Evolutionary conservation across 805 yeast genomes (phyloP).

Genomic region (Metschnikowia hibisci): DNA sequence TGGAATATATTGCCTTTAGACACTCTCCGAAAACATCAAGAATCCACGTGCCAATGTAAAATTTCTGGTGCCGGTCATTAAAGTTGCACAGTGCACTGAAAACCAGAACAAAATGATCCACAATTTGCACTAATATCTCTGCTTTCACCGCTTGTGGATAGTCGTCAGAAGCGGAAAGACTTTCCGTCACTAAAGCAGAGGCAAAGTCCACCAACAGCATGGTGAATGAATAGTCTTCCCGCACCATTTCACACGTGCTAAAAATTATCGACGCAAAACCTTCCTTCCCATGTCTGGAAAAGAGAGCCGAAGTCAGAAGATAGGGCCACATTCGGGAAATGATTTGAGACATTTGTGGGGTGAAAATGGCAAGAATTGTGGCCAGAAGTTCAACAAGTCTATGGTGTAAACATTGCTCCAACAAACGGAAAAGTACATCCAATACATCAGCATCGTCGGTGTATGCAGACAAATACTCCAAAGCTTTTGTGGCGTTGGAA

Average conservation of each 20-base stretch:
- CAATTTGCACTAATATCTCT: conserved; percentile 51
- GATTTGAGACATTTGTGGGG: conserved; percentile 43
- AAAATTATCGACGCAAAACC: conserved; percentile 59
- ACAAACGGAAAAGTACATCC: conserved; percentile 59
- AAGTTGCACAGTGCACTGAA: conserved; percentile 76
- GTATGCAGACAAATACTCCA: conserved; percentile 43
- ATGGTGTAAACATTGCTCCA: conserved; percentile 62
- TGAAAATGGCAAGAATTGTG: conserved; percentile 47
- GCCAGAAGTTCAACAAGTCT: conserved; percentile 46
- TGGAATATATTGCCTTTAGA: conserved; percentile 50
- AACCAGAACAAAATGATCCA: conserved; percentile 55
- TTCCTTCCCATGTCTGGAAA: conserved; percentile 57
- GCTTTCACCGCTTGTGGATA: conserved; percentile 39
- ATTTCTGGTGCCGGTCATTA: conserved; percentile 49
- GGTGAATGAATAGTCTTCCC: conserved; percentile 64
- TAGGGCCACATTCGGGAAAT: conserved; percentile 79
- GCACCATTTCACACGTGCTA: conserved; percentile 69
- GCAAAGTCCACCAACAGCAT: conserved; percentile 54
- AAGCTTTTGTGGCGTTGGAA: conserved; percentile 18
- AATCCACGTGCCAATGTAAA: conserved; percentile 55
- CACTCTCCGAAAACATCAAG: conserved; percentile 54
- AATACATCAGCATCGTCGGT: conserved; percentile 55
- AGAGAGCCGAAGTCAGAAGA: conserved; percentile 59
- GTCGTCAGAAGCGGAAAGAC: conserved; percentile 37
- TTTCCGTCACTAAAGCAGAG: conserved; percentile 48